These are phyloP conservation scores for Fusarium armeniacum DNA, from an alignment of 2,329 filamentous ascomycete genomes.

Conservation along the genomic window DNA sequence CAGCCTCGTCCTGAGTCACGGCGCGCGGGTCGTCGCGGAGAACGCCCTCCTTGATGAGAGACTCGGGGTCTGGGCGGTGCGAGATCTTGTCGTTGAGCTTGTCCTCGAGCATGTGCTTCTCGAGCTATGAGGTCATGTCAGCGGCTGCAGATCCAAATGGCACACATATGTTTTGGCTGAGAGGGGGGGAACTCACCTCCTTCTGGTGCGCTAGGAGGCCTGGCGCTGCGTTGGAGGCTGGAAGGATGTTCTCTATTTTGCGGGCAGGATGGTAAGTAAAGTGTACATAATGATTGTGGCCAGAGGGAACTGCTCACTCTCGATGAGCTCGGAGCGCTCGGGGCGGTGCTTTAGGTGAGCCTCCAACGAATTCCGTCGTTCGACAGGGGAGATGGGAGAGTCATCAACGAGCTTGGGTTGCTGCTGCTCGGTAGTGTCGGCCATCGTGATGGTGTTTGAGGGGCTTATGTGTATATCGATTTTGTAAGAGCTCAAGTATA, in stretches of 20 bases:
- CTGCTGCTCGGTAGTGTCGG: slow-evolving; percentile 47
- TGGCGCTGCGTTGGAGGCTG: slow-evolving; percentile 81
- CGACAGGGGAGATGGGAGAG: slow-evolving; percentile 66
- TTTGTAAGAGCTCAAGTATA: slow-evolving; percentile 1
- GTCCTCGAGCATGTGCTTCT: slow-evolving; percentile 89
- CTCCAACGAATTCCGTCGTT: slow-evolving; percentile 78
- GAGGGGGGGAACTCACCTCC: slow-evolving; percentile 64
- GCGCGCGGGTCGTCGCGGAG: slow-evolving; percentile 76
- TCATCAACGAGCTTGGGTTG: slow-evolving; percentile 60
- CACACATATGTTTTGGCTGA: background rate
- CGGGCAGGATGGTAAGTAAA: slow-evolving; percentile 42
- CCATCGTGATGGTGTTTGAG: slow-evolving; percentile 43
- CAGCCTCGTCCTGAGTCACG: slow-evolving; percentile 53
- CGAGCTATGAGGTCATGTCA: slow-evolving; percentile 64
- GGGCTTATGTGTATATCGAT: background rate
- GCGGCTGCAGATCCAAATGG: slow-evolving; percentile 13
- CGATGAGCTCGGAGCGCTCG: slow-evolving; percentile 81
- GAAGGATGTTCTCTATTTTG: slow-evolving; percentile 84
- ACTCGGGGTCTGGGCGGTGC: slow-evolving; percentile 80
- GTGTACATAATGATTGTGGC: slow-evolving; percentile 51
- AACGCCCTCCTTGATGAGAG: slow-evolving; percentile 84
- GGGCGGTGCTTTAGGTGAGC: slow-evolving; percentile 80
- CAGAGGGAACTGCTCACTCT: slow-evolving; percentile 69
- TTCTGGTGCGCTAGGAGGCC: slow-evolving; percentile 83
- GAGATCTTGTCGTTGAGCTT: slow-evolving; percentile 89